These are phyloP conservation scores for Candida succiphila DNA, from an alignment of 805 yeast species.

Conservation along the genomic window DNA sequence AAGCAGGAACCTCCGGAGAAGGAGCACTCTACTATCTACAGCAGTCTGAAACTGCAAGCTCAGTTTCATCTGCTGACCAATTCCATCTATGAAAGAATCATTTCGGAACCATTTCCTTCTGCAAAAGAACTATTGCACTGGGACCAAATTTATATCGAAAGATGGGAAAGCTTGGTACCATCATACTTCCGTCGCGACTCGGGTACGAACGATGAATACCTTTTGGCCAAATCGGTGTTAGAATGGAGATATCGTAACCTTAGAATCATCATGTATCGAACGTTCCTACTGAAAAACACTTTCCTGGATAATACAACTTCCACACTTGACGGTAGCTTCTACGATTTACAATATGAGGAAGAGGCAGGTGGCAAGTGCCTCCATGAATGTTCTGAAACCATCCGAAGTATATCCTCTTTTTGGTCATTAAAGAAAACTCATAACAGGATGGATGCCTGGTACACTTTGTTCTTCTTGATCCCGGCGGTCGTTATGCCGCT, in stretches of 20 bases:
- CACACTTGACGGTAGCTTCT: not conserved
- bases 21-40: slow-evolving; percentile 6
- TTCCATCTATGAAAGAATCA: slow-evolving; percentile 8
- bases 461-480: slow-evolving; percentile 8
- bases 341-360: not conserved
- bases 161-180: slow-evolving; percentile 6
- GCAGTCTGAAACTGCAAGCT: slow-evolving; percentile 6
- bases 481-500: slow-evolving; percentile 10
- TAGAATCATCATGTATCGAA: slow-evolving; percentile 9
- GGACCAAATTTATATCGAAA: slow-evolving; percentile 5
- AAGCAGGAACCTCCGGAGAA: slow-evolving; percentile 1
- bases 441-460: slow-evolving; percentile 11
- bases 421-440: slow-evolving; percentile 4
- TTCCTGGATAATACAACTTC: not conserved
- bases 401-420: slow-evolving; percentile 5
- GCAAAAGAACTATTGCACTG: slow-evolving; percentile 7
- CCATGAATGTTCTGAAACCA: slow-evolving; percentile 6
- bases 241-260: slow-evolving; percentile 8
- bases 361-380: slow-evolving; percentile 6
- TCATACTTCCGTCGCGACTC: slow-evolving; percentile 3
- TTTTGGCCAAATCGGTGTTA: slow-evolving; percentile 5
- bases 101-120: slow-evolving; percentile 9
- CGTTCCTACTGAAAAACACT: slow-evolving; percentile 4
- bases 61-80: slow-evolving; percentile 9
- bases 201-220: slow-evolving; percentile 2